Conservation (phyloP, 2,329 filamentous ascomycete genomes). For the Coniella vitis region DNA sequence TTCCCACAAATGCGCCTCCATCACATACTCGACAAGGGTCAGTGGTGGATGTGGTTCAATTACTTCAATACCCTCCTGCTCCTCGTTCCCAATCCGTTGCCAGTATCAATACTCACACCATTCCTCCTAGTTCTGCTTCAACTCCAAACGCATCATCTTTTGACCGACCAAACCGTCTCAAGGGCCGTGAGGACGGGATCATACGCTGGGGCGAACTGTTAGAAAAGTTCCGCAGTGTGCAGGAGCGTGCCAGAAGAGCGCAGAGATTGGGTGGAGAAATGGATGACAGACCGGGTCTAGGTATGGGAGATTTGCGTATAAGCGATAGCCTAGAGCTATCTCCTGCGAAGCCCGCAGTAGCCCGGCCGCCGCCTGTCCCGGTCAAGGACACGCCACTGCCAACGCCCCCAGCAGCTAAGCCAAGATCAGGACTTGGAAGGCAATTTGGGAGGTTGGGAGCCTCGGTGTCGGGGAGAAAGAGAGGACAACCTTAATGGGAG, state of each 20-base stretch:
- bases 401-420: constrained; percentile 46
- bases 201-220: constrained; percentile 91
- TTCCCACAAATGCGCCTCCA: constrained; percentile 28
- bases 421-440: constrained; percentile 56
- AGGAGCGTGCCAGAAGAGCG: constrained; percentile 73
- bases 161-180: constrained; percentile 73
- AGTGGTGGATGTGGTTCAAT: constrained; percentile 26
- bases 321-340: constrained; percentile 30
- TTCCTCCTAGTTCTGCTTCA: constrained; percentile 35
- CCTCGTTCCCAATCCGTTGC: constrained; percentile 21
- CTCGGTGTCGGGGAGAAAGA: constrained; percentile 58
- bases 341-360: constrained; percentile 29
- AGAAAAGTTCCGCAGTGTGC: constrained; percentile 88
- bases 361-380: constrained; percentile 34
- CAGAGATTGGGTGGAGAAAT: constrained; percentile 51
- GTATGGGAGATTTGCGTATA: constrained; percentile 29
- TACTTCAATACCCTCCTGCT: constrained; percentile 16
- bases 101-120: constrained; percentile 30
- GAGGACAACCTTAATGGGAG: constrained; percentile 32
- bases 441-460: constrained; percentile 65
- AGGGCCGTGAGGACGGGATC: constrained; percentile 69
- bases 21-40: constrained; percentile 27
- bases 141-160: constrained; percentile 50
- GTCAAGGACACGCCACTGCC: constrained; percentile 42
- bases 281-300: constrained; percentile 41